Conservation (phyloP, 2,329 filamentous ascomycete genomes). For the Cladophialophora yegresii region DNA sequence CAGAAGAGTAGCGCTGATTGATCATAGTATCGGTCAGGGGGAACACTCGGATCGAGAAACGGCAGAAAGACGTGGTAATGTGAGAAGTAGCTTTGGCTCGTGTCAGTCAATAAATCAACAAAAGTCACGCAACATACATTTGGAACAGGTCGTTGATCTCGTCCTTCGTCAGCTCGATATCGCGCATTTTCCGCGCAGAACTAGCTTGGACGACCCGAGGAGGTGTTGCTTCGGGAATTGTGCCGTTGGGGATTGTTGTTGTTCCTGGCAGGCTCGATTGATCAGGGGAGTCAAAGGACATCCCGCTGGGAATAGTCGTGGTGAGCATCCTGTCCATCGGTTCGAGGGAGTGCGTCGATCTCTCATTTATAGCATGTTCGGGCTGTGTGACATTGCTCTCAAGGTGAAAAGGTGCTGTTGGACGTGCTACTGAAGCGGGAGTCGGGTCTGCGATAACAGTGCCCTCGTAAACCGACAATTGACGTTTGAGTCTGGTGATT, state of each 20-base stretch:
- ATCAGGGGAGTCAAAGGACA: conserved; percentile 1
- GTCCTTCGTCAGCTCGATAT: conserved; percentile 6
- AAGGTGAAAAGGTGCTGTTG: not conserved
- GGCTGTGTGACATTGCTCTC: not conserved
- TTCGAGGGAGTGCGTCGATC: not conserved
- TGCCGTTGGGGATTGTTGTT: conserved; percentile 1
- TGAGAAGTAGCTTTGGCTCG: conserved; percentile 53
- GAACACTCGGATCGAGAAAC: conserved; percentile 57
- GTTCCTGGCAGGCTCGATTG: conserved; percentile 6
- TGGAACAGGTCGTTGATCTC: conserved; percentile 13
- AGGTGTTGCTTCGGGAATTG: not conserved
- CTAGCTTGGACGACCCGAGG: not conserved
- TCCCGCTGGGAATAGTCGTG: conserved; percentile 2
- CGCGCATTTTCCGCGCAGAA: conserved; percentile 2
- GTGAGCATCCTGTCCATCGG: conserved; percentile 9
- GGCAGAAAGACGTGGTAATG: conserved; percentile 65
- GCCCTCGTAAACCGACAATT: conserved; percentile 9
- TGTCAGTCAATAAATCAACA: not conserved
- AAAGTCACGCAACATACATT: conserved; percentile 7
- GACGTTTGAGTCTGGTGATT: conserved; percentile 12
- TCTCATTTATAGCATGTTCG: not conserved
- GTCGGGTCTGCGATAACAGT: not conserved
- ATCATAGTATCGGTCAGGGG: conserved; percentile 59
- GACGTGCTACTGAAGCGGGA: not conserved
- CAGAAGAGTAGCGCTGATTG: conserved; percentile 64